phyloP scores from a whole-genome alignment of 805 yeast genomes.

The Starmera pachycereana region DNA sequence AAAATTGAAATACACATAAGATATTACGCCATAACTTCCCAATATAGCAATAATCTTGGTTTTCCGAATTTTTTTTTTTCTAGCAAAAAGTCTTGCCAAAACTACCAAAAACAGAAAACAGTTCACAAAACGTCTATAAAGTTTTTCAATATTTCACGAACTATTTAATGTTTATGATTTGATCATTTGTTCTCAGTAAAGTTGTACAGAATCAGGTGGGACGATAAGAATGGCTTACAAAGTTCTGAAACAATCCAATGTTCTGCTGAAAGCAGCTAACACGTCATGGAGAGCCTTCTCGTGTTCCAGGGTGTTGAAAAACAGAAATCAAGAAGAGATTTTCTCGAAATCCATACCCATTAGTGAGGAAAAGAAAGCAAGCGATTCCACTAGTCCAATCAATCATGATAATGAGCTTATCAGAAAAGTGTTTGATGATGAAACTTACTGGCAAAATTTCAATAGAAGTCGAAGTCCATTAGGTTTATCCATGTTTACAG shows the following conservation, averaged over 20 bases:
- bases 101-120: too few species aligned
- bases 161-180: too few species aligned
- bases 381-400: constrained; percentile 2
- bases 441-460: constrained; percentile 42
- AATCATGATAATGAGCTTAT: constrained; percentile 21
- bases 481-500: constrained; percentile 12
- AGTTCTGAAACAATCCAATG: not conserved
- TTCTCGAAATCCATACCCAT: not conserved
- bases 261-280: not conserved
- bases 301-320: not conserved
- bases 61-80: too few species aligned
- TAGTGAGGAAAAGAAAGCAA: not conserved
- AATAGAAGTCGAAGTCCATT: constrained; percentile 8
- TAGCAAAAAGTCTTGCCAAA: too few species aligned
- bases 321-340: not conserved
- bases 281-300: not conserved
- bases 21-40: too few species aligned
- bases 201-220: too few species aligned
- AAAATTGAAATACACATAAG: too few species aligned
- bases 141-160: too few species aligned
- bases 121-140: too few species aligned
- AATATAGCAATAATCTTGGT: too few species aligned
- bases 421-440: constrained; percentile 50
- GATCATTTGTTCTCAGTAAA: too few species aligned
- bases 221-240: too few species aligned